Percentiles rank a stretch among this genome's conserved stretches.
Conservation (phyloP, 148 eudicot species). For the Spergularia bocconei region DNA sequence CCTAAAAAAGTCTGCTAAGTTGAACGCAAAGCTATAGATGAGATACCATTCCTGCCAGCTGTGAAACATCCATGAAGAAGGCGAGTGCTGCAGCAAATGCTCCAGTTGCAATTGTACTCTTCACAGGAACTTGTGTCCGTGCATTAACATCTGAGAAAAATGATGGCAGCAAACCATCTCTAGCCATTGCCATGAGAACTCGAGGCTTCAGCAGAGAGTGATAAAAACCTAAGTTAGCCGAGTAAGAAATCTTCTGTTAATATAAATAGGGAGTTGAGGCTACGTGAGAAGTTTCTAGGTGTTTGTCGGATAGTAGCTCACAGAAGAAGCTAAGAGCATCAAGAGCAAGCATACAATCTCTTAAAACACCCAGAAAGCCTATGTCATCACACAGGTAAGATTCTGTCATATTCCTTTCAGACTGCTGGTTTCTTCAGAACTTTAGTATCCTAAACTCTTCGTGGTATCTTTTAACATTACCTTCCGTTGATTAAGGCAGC, state of each 20-base stretch:
- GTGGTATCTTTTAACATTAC: not conserved
- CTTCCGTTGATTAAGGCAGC: not conserved
- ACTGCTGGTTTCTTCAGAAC: not conserved
- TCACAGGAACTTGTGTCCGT: slow-evolving; percentile 80
- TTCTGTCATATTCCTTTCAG: not conserved
- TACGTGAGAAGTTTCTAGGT: not conserved
- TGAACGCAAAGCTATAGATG: slow-evolving; percentile 14
- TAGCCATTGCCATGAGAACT: slow-evolving; percentile 95
- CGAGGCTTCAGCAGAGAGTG: slow-evolving; percentile 61
- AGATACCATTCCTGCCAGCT: slow-evolving; percentile 93
- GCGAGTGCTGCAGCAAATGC: slow-evolving; percentile 66
- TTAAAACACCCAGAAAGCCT: not conserved
- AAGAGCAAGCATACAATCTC: not conserved
- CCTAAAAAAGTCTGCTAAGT: not conserved
- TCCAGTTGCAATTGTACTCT: slow-evolving; percentile 81
- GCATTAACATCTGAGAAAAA: slow-evolving; percentile 83
- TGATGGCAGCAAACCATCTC: slow-evolving; percentile 94
- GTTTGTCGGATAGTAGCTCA: not conserved
- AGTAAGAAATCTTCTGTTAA: slow-evolving; percentile 3
- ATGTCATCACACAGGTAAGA: not conserved
- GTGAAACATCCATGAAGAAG: slow-evolving; percentile 87
- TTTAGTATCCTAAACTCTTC: not conserved
- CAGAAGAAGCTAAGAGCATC: not conserved
- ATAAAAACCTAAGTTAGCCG: slow-evolving; percentile 2
- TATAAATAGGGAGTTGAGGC: not conserved